Evolutionary conservation across 2,329 filamentous ascomycete genomes (phyloP).

Genomic region (Cercospora sesami): DNA sequence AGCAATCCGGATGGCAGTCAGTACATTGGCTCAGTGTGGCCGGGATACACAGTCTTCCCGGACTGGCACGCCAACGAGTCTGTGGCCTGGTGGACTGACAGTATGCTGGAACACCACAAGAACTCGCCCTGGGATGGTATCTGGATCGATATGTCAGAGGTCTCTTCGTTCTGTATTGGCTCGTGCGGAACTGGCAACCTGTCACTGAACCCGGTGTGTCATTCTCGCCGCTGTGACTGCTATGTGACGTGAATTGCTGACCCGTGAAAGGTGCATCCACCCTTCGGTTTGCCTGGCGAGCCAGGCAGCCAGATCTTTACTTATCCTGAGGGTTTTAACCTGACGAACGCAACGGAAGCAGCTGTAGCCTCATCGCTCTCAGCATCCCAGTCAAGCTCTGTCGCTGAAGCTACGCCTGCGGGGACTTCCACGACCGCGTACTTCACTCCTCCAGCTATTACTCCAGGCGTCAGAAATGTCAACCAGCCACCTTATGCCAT

Average conservation of each 20-base stretch:
- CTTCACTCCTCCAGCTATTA: constrained; percentile 26
- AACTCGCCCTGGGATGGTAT: constrained; percentile 56
- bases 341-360: constrained; percentile 68
- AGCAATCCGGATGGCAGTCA: constrained; percentile 40
- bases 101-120: constrained; percentile 54
- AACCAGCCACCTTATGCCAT: constrained; percentile 38
- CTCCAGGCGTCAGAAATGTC: constrained; percentile 34
- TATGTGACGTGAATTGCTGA: too few species aligned
- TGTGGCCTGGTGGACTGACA: constrained; percentile 60
- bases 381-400: constrained; percentile 52
- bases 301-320: constrained; percentile 58
- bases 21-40: constrained; percentile 55
- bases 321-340: constrained; percentile 68
- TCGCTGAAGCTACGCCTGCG: constrained; percentile 33
- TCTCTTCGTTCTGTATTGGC: constrained; percentile 67
- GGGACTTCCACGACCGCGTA: constrained; percentile 28
- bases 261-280: too few species aligned
- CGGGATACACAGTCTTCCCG: constrained; percentile 59
- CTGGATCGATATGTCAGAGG: constrained; percentile 65
- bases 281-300: constrained; percentile 66
- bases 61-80: constrained; percentile 62
- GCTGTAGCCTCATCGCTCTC: constrained; percentile 58
- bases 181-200: constrained; percentile 68
- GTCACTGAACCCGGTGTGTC: constrained; percentile 66
- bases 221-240: too few species aligned